Evolutionary conservation across 2,329 filamentous ascomycete genomes (phyloP).

Genomic region (Bipolaris bicolor): DNA sequence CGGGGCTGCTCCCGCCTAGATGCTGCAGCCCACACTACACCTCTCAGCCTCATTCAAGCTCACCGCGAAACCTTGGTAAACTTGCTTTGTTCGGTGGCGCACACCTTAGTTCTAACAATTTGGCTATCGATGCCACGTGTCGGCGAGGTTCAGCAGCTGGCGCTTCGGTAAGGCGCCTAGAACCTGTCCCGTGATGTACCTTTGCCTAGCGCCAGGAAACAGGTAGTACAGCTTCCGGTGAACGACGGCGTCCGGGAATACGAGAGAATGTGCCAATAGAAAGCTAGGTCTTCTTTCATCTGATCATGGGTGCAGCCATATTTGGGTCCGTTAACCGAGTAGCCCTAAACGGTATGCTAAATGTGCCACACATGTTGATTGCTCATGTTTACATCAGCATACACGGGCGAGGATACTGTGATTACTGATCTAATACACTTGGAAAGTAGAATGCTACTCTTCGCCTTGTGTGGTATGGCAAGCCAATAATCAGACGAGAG

Average conservation of each 20-base stretch:
- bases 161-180: slow-evolving; percentile 10
- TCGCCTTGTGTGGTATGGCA: no score
- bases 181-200: not conserved
- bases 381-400: no score
- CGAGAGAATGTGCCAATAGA: slow-evolving; percentile 4
- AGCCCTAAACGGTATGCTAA: not conserved
- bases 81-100: not conserved
- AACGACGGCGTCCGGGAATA: not conserved
- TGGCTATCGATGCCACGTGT: not conserved
- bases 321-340: slow-evolving; percentile 4
- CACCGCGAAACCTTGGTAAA: not conserved
- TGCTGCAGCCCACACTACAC: not conserved
- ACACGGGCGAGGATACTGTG: no score
- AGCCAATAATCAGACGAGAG: no score
- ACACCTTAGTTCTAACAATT: not conserved
- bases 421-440: no score
- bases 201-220: slow-evolving; percentile 6
- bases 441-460: no score
- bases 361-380: no score
- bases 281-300: not conserved
- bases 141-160: slow-evolving; percentile 10
- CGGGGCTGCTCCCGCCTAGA: slow-evolving; percentile 9
- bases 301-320: slow-evolving; percentile 9
- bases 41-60: slow-evolving; percentile 10
- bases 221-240: not conserved